Evolutionary conservation across 305 asterid species (phyloP), one percentile per base, ranked within the genome.

Genomic region (Solanum chacoense): DNA sequence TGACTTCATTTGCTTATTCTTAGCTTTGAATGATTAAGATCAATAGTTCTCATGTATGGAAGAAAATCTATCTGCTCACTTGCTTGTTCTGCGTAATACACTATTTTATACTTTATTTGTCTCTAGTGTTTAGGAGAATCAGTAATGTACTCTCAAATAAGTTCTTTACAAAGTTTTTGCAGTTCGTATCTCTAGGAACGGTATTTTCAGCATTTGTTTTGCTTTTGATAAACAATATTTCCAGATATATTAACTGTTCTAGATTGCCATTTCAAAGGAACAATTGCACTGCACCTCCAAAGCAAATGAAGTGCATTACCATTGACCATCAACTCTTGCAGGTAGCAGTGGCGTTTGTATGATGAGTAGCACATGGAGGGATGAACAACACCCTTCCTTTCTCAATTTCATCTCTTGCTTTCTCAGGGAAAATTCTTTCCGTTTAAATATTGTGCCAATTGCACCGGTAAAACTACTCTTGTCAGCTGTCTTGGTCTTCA

Each of bases 321-420:
- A 59, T 84, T n/a, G 50, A 34, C 34, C 75, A 7, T 84, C 34
- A 55, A 26, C 84, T 87, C 84, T 79, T 93, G 93, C 93, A 96
- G 98, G 94, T 85, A 76, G 92, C 90, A 93, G 84, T 85, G 99
- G 98, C 6, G 98, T 96, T 88, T 97, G 99, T 90, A 94, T 97
- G 86, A 96, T 96, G 99, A 93, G 95, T 87, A 94, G 91, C 83
- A 28, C 92, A 35, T 97, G 99, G 99, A 95, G 93, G 88, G 94
- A 94, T 77, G 95, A 89, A 71, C 99, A 95, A 14, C 98, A 95
- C 77, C 95, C 98, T 74, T 92, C 98, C 89, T 95, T 95, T 93
- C 94, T 97, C 94, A 95, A 86, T 90, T 97, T 95, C 94, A 93
- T 96, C 90, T 93, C 95, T 69, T 90, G 93, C 88, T 97, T 95